A percentile compares a stretch with the other conserved stretches of the same genome.
Evolutionary conservation across 768 basidiomycete genomes (phyloP).

Genomic region (Agaricus subrufescens): DNA sequence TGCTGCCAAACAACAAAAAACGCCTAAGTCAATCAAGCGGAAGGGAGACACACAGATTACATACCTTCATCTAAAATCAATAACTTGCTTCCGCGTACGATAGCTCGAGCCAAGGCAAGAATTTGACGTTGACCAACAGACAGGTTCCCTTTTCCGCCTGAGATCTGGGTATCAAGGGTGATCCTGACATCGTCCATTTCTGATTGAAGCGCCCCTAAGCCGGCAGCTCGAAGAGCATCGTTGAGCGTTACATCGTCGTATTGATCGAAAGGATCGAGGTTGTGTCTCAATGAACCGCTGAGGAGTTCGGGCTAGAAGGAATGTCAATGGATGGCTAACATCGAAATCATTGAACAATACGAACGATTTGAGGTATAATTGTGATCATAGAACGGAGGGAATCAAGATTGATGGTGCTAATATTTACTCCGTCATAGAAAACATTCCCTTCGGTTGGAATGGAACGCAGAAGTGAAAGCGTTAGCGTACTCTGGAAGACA

Average conservation of each 20-base stretch:
- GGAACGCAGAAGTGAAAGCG: conserved; percentile 47
- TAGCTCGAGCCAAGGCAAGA: conserved; percentile 53
- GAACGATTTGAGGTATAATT: conserved; percentile 40
- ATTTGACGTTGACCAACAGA: conserved; percentile 72
- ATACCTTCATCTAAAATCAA: conserved; percentile 57
- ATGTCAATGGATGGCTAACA: background rate
- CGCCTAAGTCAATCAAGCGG: background rate
- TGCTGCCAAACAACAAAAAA: conserved; percentile 14
- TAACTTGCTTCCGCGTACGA: conserved; percentile 49
- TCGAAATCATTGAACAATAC: background rate
- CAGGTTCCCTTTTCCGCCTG: conserved; percentile 61
- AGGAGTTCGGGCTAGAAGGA: conserved; percentile 38
- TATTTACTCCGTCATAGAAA: conserved; percentile 45
- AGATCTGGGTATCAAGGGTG: conserved; percentile 36
- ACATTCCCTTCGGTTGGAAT: conserved; percentile 50
- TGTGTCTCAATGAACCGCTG: conserved; percentile 53
- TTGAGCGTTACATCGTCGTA: conserved; percentile 40
- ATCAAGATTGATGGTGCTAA: conserved; percentile 44
- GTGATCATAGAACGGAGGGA: conserved; percentile 51
- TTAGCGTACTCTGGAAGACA: conserved; percentile 19
- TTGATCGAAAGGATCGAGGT: conserved; percentile 58
- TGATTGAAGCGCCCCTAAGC: conserved; percentile 23
- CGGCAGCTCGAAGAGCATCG: conserved; percentile 31
- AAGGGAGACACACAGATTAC: background rate
- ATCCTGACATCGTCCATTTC: conserved; percentile 43